Conservation (phyloP, 2,329 filamentous ascomycete genomes). For the Nothopassalora personata region DNA sequence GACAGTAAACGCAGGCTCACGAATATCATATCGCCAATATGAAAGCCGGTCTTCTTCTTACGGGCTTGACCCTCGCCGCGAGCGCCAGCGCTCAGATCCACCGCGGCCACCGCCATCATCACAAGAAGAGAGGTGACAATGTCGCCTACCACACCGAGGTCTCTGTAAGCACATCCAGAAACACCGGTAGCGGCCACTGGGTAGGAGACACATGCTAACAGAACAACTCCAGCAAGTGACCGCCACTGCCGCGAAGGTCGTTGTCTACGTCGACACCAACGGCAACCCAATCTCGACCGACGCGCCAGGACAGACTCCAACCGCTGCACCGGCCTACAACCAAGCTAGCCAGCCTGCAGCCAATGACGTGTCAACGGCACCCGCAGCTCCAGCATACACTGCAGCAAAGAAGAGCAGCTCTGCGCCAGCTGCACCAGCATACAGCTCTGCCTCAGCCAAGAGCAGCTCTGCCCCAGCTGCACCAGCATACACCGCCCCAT, state of each 20-base stretch:
- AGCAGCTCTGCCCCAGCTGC: conserved; percentile 12
- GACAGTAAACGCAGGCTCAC: conserved; percentile 13
- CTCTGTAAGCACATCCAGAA: background rate
- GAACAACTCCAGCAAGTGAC: conserved; percentile 31
- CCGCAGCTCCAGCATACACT: background rate
- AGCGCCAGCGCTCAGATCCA: conserved; percentile 25
- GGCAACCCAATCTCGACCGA: conserved; percentile 46
- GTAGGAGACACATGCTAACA: background rate
- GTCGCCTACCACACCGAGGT: conserved; percentile 30
- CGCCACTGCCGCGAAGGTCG: conserved; percentile 44
- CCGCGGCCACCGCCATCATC: conserved; percentile 35
- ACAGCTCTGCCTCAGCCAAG: conserved; percentile 6
- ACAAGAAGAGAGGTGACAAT: conserved; percentile 32
- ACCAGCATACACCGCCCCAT: background rate
- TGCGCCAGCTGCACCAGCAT: conserved; percentile 9
- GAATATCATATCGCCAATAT: conserved; percentile 20
- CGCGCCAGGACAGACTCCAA: background rate
- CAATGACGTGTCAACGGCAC: too few species aligned
- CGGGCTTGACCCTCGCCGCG: conserved; percentile 23
- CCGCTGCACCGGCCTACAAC: background rate
- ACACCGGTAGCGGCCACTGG: background rate
- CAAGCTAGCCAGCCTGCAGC: too few species aligned
- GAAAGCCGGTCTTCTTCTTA: conserved; percentile 29
- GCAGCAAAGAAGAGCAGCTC: background rate
- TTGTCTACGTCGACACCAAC: conserved; percentile 57